Evolutionary conservation across 306 rosid genomes (phyloP), one percentile per base, ranked within the genome.

Genomic region (Albizia julibrissin): DNA sequence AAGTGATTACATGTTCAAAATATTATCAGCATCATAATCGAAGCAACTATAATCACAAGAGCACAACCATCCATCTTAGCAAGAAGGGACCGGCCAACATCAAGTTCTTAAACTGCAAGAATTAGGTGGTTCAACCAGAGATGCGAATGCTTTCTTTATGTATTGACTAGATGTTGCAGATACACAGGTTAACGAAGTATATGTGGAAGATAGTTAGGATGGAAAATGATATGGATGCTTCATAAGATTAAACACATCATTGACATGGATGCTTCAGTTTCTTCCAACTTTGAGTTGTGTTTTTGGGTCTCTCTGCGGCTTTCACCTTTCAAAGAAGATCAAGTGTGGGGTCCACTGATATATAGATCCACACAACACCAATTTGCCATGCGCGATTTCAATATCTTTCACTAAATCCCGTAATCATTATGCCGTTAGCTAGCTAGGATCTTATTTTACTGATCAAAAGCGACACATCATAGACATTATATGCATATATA

Each of bases 171-270:
- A 29, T 29, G 6, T 54, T 65, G 69, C 21, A 31, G 24, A 66
- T 2, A 34, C 47, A 67, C 80, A 34, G 46, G 44, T 44, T 47
- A 80, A 74, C 27, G 42, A 64, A 13, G 77, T 73, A 56, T 80
- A n/a, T n/a, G n/a, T n/a, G 47, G 59, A 37, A 21, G 24, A 66
- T 26, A 43, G 76, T 47, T 75, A 69, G 69, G 52, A 61, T 19
- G 15, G 75, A 47, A n/a, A 68, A 40, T 29, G 15, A 42, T 59
- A 74, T n/a, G n/a, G n/a, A n/a, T n/a, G 68, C 33, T 26, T 27
- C 37, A 62, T 11, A 13, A 26, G 2, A 7, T 3, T 2, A 66
- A 34, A 31, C 19, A 8, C 12, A 33, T 39, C 16, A 27, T 7
- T 19, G 29, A 68, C 15, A 68, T 19, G 11, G 29, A 68, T 68